A percentile compares a stretch with the other conserved stretches of the same genome.
Evolutionary conservation across 306 rosid species (phyloP).

Genomic region (Ziziphus jujuba): DNA sequence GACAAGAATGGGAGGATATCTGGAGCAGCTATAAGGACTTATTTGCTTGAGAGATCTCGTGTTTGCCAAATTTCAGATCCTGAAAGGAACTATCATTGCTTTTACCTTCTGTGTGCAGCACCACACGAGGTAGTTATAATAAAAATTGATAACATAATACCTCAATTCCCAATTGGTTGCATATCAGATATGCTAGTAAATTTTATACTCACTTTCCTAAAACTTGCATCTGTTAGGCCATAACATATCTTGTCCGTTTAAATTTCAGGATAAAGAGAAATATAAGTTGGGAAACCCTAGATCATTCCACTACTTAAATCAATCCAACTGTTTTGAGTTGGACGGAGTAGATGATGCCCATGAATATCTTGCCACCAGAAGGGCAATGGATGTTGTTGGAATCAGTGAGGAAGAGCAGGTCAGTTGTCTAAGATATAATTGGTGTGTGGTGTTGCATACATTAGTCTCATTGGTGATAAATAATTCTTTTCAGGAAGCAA

Average conservation of each 20-base stretch:
- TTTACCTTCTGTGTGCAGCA: constrained; percentile 98
- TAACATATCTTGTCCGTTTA: constrained; percentile 1
- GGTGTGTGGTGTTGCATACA: constrained; percentile 16
- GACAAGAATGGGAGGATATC: constrained; percentile 99
- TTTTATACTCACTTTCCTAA: neutral
- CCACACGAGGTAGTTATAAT: constrained; percentile 76
- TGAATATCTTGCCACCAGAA: constrained; percentile 93
- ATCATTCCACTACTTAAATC: constrained; percentile 92
- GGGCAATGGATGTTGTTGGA: constrained; percentile 99
- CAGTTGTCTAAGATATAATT: constrained; percentile 23
- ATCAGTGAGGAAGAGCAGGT: constrained; percentile 98
- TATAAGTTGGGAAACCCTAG: constrained; percentile 81
- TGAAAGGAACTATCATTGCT: constrained; percentile 98
- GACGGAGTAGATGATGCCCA: constrained; percentile 92
- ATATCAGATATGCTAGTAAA: neutral
- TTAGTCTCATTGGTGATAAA: constrained; percentile 31
- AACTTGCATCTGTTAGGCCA: neutral
- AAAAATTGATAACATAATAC: constrained; percentile 26
- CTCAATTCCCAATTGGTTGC: neutral
- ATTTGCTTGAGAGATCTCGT: constrained; percentile 97
- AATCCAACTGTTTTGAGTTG: constrained; percentile 73
- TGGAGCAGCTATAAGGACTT: constrained; percentile 94
- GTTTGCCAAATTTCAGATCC: constrained; percentile 98
- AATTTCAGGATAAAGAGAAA: constrained; percentile 74
- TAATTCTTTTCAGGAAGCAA: constrained; percentile 72